Evolutionary conservation across 352 stramenopile genomes (phyloP), one percentile per base, ranked within the genome.

Genomic region (Blastocystis hominis): DNA sequence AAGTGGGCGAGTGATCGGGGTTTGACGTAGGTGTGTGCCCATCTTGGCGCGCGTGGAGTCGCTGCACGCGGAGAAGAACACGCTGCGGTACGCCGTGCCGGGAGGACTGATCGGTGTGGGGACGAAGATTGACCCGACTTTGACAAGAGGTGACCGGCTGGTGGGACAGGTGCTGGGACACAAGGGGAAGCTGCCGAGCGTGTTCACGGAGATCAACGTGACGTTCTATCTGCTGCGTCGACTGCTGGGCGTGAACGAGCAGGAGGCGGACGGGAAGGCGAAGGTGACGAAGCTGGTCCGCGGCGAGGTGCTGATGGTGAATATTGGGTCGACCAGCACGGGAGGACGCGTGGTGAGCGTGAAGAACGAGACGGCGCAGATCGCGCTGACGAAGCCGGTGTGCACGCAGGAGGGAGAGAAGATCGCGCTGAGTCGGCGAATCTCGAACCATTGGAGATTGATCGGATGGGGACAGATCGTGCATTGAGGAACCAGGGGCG

Each of bases 361-460:
- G 55, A 89, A 91, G 80, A 88, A 91, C 53, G 88, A 89, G 40
- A 66, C 63, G 50, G 63, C 87, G 55, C 98, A 97, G 92, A 93
- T 96, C 89, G 96, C 98, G 92, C 91, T 99, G 80, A 96, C 97
- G 53, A 98, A 98, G 92, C 50, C 50, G n/a, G 50, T 99, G 88
- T 99, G 97, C 92, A 99, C 97, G 80, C 92, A 98, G 90, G 96
- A 99, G 91, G 96, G 96, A 89, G 97, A 99, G 92, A 99, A 99
- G 95, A 98, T 99, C 89, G 97, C 97, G n/a, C 94, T 99, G 72
- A 98, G 93, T 59, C 50, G 97, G 89, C 94, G 96, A 91, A 97
- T 99, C 62, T 96, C 50, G 90, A 97, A 97, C 92, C 96, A 99
- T 92, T 99, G 96, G 96, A 94, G 97, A 90, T 92, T 99, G 72